Percentiles rank a stretch among this genome's conserved stretches.
phyloP scores from a whole-genome alignment of 371 early-diverging fungal species.

The Mortierella sp. region DNA sequence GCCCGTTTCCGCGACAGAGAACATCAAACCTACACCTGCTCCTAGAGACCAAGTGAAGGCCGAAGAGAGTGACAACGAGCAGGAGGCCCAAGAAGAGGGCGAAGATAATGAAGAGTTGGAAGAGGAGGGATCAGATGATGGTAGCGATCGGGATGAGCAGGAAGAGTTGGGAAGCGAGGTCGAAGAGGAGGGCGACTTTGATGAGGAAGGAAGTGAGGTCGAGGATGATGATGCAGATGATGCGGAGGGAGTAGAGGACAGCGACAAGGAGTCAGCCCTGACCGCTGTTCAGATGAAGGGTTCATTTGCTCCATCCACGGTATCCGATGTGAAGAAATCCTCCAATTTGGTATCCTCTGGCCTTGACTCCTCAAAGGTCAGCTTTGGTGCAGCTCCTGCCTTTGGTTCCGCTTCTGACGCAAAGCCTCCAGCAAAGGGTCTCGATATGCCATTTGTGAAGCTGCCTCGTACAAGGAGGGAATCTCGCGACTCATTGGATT shows the following conservation, averaged over 20 bases:
- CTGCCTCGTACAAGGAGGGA: constrained; percentile 77
- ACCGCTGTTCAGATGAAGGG: constrained; percentile 32
- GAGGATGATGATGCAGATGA: constrained; percentile 24
- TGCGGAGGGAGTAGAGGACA: constrained; percentile 27
- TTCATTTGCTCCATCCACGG: not conserved
- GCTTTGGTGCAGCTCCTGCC: constrained; percentile 12
- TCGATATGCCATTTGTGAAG: constrained; percentile 57
- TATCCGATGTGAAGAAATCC: constrained; percentile 9
- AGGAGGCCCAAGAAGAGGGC: not conserved
- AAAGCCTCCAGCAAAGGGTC: constrained; percentile 2
- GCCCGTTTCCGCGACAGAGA: not conserved
- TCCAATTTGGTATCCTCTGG: constrained; percentile 26
- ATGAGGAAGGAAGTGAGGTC: constrained; percentile 6
- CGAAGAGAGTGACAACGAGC: constrained; percentile 12
- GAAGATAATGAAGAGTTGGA: not conserved
- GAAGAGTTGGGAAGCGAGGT: constrained; percentile 28
- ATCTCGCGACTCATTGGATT: constrained; percentile 82
- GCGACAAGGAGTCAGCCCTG: constrained; percentile 55
- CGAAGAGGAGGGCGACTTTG: constrained; percentile 28
- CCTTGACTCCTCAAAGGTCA: constrained; percentile 15
- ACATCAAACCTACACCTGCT: not conserved
- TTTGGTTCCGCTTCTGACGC: constrained; percentile 9
- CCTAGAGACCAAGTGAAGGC: not conserved
- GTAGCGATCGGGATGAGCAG: constrained; percentile 6
- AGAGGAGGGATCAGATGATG: constrained; percentile 2